Evolutionary conservation across 352 stramenopile species (phyloP), one percentile per base, ranked within the genome.

Genomic region (Phytopythium chamaehyphon): DNA sequence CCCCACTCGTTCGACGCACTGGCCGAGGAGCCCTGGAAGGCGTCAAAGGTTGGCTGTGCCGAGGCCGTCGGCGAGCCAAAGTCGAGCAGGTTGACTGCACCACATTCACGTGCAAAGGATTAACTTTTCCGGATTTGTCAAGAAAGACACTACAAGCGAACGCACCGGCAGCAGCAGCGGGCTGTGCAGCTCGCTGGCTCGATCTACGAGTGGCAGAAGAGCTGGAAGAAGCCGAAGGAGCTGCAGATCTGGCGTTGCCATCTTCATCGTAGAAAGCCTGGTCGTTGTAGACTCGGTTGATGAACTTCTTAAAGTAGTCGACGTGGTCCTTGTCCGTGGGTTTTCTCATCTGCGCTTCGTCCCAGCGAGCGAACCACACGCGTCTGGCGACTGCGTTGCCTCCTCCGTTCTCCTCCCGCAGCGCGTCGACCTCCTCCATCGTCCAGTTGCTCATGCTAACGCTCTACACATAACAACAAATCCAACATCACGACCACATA

Each of bases 361-460:
- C 76, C 67, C 88, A 96, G 46, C 58, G 83, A 9, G 69, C 84
- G 18, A 97, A 66, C 93, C 93, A 98, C n/a, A 91, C 90, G 28
- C 69, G 71, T 11, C 76, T 66, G 6, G 81, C 85, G 31, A 73
- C 76, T 8, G 90, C 83, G 59, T 98, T 98, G 51, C 92, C 92
- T 50, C 88, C 83, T n/a, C 70, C 76, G 50, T 94, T 91, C 54
- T 79, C 66, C 28, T 95, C 82, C 26, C 86, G 78, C 24, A 98
- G 61, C 36, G 87, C 78, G 18, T 94, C 71, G 15, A 98, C 94
- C 54, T 98, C 93, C 0, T 85, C 76, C 53, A 91, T 77, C 21
- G 76, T 93, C 94, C 94, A 98, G 61, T 88, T 96, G 47, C 72
- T 93, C 94, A 98, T 98, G 49, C 93, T 97, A 18, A 98, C 76